Evolutionary conservation across 805 yeast species (phyloP).

Genomic region (Starmerella vitae): DNA sequence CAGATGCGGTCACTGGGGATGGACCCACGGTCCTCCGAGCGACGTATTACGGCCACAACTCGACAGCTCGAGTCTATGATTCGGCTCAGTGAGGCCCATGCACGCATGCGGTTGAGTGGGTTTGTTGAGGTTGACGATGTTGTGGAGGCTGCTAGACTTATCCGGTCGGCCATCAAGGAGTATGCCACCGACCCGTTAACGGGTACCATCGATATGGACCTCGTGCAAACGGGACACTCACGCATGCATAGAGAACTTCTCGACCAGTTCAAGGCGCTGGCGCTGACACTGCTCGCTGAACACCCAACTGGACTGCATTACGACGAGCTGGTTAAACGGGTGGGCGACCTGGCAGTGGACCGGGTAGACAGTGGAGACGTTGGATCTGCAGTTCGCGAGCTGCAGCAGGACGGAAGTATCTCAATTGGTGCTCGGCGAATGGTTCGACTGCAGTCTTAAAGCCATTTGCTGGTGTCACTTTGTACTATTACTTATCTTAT

Average conservation of each 20-base stretch:
- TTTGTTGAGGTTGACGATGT: conserved; percentile 71
- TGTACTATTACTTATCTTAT: no score
- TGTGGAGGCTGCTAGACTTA: conserved; percentile 81
- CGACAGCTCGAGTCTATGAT: conserved; percentile 95
- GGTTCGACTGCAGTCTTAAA: no score
- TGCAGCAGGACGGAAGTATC: conserved; percentile 19
- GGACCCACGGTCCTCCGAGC: conserved; percentile 71
- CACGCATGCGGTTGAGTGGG: conserved; percentile 76
- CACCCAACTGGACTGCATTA: conserved; percentile 11
- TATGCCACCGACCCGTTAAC: conserved; percentile 97
- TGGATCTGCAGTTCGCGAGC: conserved; percentile 12
- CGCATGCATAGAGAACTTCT: conserved; percentile 42
- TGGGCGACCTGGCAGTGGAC: conserved; percentile 17
- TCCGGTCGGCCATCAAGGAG: conserved; percentile 87
- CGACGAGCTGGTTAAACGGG: conserved; percentile 17
- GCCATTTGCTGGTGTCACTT: no score
- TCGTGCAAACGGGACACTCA: conserved; percentile 92
- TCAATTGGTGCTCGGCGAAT: conserved; percentile 14
- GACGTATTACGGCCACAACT: conserved; percentile 93
- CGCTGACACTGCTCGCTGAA: conserved; percentile 13
- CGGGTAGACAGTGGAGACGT: conserved; percentile 17
- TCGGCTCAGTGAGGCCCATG: conserved; percentile 90
- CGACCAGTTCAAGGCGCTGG: conserved; percentile 15
- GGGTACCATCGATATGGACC: conserved; percentile 93
- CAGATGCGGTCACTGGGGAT: conserved; percentile 92